Conservation (phyloP, 192 early-diverging fungal species). For the Diversispora epigaea region DNA sequence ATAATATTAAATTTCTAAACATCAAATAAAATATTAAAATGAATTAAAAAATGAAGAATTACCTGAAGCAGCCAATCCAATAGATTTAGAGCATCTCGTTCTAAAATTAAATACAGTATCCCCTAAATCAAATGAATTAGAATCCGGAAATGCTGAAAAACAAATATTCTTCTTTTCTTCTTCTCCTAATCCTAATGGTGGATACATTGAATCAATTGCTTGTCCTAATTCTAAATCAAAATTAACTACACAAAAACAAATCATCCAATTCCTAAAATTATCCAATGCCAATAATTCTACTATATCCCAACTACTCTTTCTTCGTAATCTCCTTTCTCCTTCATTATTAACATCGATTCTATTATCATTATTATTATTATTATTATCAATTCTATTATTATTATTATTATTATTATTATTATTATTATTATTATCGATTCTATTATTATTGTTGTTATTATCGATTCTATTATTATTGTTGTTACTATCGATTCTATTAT, state of each 20-base stretch:
- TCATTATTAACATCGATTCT: conserved; percentile 1
- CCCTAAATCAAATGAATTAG: conserved; percentile 71
- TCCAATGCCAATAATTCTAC: conserved; percentile 45
- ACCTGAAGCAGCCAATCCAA: conserved; percentile 52
- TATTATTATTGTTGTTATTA: not conserved
- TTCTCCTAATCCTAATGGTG: conserved; percentile 62
- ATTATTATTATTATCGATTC: no score
- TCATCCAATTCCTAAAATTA: conserved; percentile 63
- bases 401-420: no score
- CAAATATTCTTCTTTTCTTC: conserved; percentile 74
- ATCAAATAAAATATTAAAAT: not conserved
- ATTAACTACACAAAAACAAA: conserved; percentile 74
- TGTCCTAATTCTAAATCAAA: conserved; percentile 85
- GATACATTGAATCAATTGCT: conserved; percentile 71
- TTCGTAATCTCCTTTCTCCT: conserved; percentile 34
- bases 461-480: conserved; percentile 16
- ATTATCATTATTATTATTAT: conserved; percentile 13
- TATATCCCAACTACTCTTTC: conserved; percentile 42
- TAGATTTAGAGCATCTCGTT: conserved; percentile 57
- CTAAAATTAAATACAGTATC: conserved; percentile 75
- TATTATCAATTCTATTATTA: not conserved
- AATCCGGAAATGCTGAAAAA: conserved; percentile 79
- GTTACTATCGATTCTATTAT: conserved; percentile 1
- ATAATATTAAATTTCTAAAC: no score
- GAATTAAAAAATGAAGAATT: conserved; percentile 17